Conservation (phyloP, 768 basidiomycete genomes). For the Amanita fuliginea region DNA sequence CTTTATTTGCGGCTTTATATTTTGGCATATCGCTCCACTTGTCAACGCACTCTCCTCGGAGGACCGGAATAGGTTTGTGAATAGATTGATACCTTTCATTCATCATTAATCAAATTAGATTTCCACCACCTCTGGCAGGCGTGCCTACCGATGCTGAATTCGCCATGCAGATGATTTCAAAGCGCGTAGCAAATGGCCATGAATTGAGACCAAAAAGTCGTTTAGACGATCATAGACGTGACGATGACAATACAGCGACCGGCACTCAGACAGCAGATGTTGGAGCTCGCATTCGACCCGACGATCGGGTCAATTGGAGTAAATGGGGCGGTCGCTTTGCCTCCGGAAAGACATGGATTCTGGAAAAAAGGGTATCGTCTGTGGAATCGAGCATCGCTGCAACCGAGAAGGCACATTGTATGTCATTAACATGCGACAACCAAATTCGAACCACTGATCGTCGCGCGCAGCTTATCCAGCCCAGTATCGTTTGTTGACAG, state of each 20-base stretch:
- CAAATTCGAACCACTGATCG: not conserved
- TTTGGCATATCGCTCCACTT: conserved; percentile 56
- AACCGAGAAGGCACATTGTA: conserved; percentile 23
- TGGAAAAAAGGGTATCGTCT: conserved; percentile 20
- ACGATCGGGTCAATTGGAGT: conserved; percentile 33
- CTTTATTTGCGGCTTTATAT: conserved; percentile 36
- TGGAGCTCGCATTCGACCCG: conserved; percentile 2
- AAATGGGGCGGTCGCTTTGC: conserved; percentile 43
- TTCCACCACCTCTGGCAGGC: conserved; percentile 36
- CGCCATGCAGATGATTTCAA: conserved; percentile 58
- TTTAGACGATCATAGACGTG: not conserved
- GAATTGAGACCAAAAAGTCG: conserved; percentile 23
- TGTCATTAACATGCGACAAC: conserved; percentile 4
- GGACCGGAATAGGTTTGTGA: conserved; percentile 33
- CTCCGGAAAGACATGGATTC: conserved; percentile 31
- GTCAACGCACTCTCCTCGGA: conserved; percentile 36
- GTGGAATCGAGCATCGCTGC: conserved; percentile 8
- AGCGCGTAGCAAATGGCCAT: conserved; percentile 45
- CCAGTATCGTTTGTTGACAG: conserved; percentile 41
- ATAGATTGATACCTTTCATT: not conserved
- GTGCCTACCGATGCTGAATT: conserved; percentile 61
- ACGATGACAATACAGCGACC: not conserved
- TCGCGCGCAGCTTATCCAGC: conserved; percentile 43
- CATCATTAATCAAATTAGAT: conserved; percentile 17
- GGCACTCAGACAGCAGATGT: conserved; percentile 9